These are phyloP conservation scores for Ganoderma leucocontextum DNA, from an alignment of 1,284 basidiomycete species.

Conservation along the genomic window DNA sequence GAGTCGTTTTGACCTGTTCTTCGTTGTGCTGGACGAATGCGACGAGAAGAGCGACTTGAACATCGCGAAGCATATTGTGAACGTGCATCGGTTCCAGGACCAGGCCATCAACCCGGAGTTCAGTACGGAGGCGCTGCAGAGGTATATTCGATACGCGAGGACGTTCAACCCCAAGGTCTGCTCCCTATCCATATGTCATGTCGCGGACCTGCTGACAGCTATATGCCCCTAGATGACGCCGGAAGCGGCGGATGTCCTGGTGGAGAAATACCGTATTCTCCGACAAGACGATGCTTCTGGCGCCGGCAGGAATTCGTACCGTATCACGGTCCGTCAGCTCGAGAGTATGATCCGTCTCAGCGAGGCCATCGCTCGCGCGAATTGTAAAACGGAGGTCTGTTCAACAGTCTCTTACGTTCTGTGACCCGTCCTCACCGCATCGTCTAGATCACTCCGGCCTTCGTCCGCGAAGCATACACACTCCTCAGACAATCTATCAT, in stretches of 20 bases:
- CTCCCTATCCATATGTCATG: slow-evolving; percentile 57
- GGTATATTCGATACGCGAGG: slow-evolving; percentile 96
- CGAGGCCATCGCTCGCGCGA: slow-evolving; percentile 97
- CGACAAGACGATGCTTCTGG: slow-evolving; percentile 93
- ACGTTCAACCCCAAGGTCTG: slow-evolving; percentile 95
- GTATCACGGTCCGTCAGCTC: slow-evolving; percentile 95
- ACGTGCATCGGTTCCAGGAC: slow-evolving; percentile 96
- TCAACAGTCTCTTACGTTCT: background rate
- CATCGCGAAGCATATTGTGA: slow-evolving; percentile 97
- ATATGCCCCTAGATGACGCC: slow-evolving; percentile 75
- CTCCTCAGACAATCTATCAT: slow-evolving; percentile 97
- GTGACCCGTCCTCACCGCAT: slow-evolving; percentile 3
- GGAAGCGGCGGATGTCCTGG: slow-evolving; percentile 91
- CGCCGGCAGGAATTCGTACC: slow-evolving; percentile 90
- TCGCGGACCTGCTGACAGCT: background rate
- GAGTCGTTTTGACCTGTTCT: slow-evolving; percentile 99
- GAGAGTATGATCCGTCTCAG: slow-evolving; percentile 98
- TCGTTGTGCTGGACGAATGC: slow-evolving; percentile 98
- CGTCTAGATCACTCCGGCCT: slow-evolving; percentile 84
- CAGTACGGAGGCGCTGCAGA: slow-evolving; percentile 94
- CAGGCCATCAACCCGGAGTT: slow-evolving; percentile 96
- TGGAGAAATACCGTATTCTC: slow-evolving; percentile 95
- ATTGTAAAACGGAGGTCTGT: slow-evolving; percentile 88
- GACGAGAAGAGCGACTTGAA: slow-evolving; percentile 93
- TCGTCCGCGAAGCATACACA: slow-evolving; percentile 95